Evolutionary conservation across 1,284 basidiomycete genomes (phyloP).

Genomic region (Boletellus dicymbophilus): DNA sequence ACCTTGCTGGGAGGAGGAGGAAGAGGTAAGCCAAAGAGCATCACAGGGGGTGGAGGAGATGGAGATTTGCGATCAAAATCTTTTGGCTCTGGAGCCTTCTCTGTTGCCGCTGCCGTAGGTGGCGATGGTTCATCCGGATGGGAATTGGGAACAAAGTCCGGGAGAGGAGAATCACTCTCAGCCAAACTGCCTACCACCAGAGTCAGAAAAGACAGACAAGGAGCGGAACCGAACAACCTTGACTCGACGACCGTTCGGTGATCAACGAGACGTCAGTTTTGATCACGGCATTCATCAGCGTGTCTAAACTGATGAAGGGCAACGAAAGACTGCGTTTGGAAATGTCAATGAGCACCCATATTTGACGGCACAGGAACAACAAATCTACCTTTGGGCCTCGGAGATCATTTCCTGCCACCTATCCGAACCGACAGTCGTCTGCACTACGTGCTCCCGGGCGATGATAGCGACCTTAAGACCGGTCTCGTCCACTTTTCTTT

Average conservation of each 20-base stretch:
- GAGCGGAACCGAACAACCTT: constrained; percentile 21
- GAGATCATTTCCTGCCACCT: constrained; percentile 52
- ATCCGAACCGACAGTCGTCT: constrained; percentile 49
- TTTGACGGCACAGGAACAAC: not conserved
- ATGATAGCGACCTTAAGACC: constrained; percentile 52
- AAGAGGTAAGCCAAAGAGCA: constrained; percentile 18
- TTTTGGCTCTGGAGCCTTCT: not conserved
- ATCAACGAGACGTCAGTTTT: constrained; percentile 36
- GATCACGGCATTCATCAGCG: constrained; percentile 45
- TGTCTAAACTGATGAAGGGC: constrained; percentile 35
- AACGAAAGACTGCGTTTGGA: constrained; percentile 37
- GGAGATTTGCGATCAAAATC: constrained; percentile 6
- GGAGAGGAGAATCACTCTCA: constrained; percentile 36
- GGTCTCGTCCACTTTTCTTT: constrained; percentile 42
- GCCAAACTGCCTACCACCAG: constrained; percentile 4
- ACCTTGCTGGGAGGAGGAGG: constrained; percentile 35
- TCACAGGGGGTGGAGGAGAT: constrained; percentile 16
- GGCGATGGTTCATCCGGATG: constrained; percentile 44
- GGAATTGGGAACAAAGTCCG: constrained; percentile 45
- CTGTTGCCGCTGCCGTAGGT: constrained; percentile 3
- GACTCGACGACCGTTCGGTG: constrained; percentile 3
- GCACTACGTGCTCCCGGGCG: constrained; percentile 47
- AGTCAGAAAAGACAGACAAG: constrained; percentile 8
- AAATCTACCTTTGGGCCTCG: constrained; percentile 51
- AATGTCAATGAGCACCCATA: constrained; percentile 7